These are phyloP conservation scores for Ricinus communis DNA, from an alignment of 345 rosid genomes.

Conservation along the genomic window DNA sequence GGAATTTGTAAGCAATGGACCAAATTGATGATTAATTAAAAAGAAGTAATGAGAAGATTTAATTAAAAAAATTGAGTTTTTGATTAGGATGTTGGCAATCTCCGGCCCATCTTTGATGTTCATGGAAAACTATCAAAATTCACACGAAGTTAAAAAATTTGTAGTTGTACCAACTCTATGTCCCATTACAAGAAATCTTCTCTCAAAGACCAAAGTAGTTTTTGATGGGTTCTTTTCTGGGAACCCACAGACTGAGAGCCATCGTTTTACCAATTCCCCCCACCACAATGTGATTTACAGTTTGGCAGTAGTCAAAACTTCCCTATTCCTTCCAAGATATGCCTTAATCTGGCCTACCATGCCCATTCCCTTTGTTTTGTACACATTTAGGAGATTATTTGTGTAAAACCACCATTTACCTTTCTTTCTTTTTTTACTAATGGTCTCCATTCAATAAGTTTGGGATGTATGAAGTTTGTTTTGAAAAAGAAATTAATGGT, in stretches of 20 bases:
- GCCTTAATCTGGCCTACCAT: constrained; percentile 7
- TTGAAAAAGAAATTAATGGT: too few species aligned
- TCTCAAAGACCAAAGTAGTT: background rate
- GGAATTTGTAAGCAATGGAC: background rate
- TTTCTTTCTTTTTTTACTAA: too few species aligned
- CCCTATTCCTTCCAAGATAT: background rate
- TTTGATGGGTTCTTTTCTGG: constrained; percentile 4
- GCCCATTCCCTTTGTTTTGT: background rate
- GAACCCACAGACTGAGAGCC: background rate
- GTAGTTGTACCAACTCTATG: constrained; percentile 11
- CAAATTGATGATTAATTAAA: background rate
- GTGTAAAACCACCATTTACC: too few species aligned
- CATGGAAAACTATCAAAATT: background rate
- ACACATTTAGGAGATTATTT: too few species aligned
- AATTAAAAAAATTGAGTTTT: background rate
- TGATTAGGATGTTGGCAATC: constrained; percentile 5
- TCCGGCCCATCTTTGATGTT: background rate
- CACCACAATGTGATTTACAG: background rate
- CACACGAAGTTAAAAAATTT: background rate
- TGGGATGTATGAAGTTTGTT: too few species aligned
- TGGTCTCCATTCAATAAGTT: too few species aligned
- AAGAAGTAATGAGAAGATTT: background rate
- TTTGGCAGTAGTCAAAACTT: background rate
- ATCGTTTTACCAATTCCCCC: background rate
- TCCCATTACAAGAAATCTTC: background rate